Conservation (phyloP, 345 rosid genomes). For the Aurinia saxatilis region DNA sequence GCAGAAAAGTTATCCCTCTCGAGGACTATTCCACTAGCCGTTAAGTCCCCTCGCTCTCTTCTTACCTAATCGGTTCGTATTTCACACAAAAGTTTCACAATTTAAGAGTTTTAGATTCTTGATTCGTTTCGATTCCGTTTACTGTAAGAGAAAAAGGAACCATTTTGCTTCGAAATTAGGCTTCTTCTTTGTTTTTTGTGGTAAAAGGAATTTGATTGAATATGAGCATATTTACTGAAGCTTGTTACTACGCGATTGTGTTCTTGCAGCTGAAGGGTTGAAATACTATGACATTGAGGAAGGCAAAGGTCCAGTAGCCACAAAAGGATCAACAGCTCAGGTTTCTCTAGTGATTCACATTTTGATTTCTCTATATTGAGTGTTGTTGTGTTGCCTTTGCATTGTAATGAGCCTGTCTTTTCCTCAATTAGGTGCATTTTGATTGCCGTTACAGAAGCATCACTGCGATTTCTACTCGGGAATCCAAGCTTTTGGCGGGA, state of each 20-base stretch:
- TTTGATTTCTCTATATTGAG: neutral
- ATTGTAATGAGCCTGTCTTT: neutral
- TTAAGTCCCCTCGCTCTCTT: constrained; percentile 29
- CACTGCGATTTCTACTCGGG: constrained; percentile 78
- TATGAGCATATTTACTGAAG: constrained; percentile 5
- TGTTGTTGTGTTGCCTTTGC: neutral
- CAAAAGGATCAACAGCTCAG: constrained; percentile 69
- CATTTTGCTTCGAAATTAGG: neutral
- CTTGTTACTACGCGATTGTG: constrained; percentile 14
- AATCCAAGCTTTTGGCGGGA: constrained; percentile 90
- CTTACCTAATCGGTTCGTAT: constrained; percentile 27
- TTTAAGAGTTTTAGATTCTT: neutral
- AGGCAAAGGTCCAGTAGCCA: constrained; percentile 78
- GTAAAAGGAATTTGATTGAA: neutral
- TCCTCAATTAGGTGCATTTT: constrained; percentile 60
- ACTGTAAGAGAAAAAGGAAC: neutral
- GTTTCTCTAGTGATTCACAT: constrained; percentile 27
- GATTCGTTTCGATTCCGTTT: neutral
- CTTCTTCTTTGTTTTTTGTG: constrained; percentile 1
- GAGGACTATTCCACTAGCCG: constrained; percentile 63
- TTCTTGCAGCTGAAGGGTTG: constrained; percentile 64
- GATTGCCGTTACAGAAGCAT: constrained; percentile 69
- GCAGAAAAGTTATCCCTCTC: constrained; percentile 55
- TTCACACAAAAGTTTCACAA: neutral
- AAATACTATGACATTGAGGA: constrained; percentile 73